Evolutionary conservation across 495 filamentous ascomycete genomes (phyloP).

Genomic region (Penicillium soppii): DNA sequence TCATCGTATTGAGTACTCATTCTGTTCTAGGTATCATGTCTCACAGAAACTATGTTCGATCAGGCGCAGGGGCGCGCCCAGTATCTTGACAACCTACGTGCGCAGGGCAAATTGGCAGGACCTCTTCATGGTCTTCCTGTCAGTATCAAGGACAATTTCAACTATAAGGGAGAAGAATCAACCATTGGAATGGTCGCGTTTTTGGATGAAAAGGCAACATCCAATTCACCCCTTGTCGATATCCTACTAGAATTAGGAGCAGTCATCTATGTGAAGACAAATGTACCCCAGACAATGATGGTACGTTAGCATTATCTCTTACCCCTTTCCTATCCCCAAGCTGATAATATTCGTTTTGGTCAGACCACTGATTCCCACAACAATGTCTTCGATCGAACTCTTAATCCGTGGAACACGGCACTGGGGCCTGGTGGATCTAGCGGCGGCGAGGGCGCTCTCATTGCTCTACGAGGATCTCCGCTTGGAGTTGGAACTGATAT

Average conservation of each 20-base stretch:
- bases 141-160: slow-evolving; percentile 60
- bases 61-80: slow-evolving; percentile 33
- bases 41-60: slow-evolving; percentile 58
- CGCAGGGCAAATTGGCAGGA: slow-evolving; percentile 43
- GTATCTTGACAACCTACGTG: slow-evolving; percentile 34
- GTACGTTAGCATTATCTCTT: slow-evolving; percentile 34
- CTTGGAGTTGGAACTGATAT: slow-evolving; percentile 41
- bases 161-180: slow-evolving; percentile 45
- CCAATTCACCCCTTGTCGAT: slow-evolving; percentile 22
- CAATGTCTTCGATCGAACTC: slow-evolving; percentile 56
- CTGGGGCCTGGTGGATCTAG: slow-evolving; percentile 56
- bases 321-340: neutral
- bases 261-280: slow-evolving; percentile 59
- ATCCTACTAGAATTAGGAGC: slow-evolving; percentile 31
- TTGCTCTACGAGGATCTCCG: slow-evolving; percentile 33
- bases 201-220: slow-evolving; percentile 8
- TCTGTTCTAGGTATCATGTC: slow-evolving; percentile 43
- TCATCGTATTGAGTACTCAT: neutral
- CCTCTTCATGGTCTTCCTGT: slow-evolving; percentile 65
- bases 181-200: slow-evolving; percentile 26
- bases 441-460: slow-evolving; percentile 57
- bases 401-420: slow-evolving; percentile 54
- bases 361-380: slow-evolving; percentile 48
- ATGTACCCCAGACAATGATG: slow-evolving; percentile 52
- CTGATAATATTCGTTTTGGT: neutral